Conservation (phyloP, 2,329 filamentous ascomycete genomes). For the Botryotinia convoluta region DNA sequence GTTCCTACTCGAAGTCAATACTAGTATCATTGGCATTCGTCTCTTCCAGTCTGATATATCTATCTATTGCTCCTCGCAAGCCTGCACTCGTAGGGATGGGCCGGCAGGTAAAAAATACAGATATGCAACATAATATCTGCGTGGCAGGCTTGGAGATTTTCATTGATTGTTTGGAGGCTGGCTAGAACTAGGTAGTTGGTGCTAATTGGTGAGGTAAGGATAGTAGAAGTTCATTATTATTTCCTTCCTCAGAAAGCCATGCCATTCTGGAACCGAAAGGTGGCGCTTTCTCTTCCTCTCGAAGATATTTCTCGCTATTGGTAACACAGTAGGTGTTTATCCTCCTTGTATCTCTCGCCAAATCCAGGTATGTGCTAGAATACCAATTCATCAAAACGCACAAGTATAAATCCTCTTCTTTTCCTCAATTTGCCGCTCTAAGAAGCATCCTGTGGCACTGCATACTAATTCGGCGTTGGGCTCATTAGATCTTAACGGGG, state of each 20-base stretch:
- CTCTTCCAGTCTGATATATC: neutral
- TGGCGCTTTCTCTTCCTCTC: neutral
- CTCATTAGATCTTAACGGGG: too few relatives aligned
- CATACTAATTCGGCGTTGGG: neutral
- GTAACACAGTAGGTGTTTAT: neutral
- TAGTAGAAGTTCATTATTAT: neutral
- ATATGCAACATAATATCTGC: neutral
- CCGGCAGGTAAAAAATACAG: neutral
- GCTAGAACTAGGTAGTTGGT: neutral
- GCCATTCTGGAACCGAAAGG: neutral
- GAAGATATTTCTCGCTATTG: neutral
- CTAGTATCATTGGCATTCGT: neutral
- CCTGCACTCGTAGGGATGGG: neutral
- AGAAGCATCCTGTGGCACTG: neutral
- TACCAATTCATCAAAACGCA: neutral
- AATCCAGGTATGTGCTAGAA: neutral
- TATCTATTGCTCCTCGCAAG: neutral
- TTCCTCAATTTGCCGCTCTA: neutral
- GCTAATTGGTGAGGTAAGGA: neutral
- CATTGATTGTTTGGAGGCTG: neutral
- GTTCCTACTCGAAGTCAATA: neutral
- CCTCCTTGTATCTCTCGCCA: neutral
- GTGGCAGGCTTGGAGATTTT: neutral
- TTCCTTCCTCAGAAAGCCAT: neutral
- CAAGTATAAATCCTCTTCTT: neutral